Evolutionary conservation across 805 yeast genomes (phyloP).

Genomic region (Millerago galiae): DNA sequence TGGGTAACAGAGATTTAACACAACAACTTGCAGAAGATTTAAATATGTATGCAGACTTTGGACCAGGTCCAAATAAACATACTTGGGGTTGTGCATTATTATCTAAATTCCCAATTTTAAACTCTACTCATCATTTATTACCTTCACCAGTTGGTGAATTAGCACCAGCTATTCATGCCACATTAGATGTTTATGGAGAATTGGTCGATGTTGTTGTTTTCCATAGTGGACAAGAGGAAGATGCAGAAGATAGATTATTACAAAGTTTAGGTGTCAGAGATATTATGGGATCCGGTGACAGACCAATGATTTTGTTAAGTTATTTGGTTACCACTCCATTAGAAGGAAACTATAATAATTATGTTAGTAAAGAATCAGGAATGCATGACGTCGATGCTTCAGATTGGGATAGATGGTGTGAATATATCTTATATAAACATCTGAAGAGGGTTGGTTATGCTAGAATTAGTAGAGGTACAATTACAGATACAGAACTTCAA

Average conservation of each 20-base stretch:
- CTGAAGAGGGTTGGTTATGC: constrained; percentile 90
- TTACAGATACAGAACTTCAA: constrained; percentile 96
- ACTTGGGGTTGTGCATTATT: constrained; percentile 96
- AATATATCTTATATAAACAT: constrained; percentile 84
- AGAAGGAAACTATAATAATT: constrained; percentile 86
- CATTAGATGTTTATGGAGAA: constrained; percentile 84
- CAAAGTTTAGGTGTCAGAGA: constrained; percentile 73
- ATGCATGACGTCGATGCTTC: constrained; percentile 91
- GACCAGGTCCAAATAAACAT: constrained; percentile 97
- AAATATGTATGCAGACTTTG: constrained; percentile 92
- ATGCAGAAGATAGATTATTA: constrained; percentile 83
- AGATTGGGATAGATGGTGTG: constrained; percentile 99
- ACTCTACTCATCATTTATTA: constrained; percentile 82
- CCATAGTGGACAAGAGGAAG: constrained; percentile 98
- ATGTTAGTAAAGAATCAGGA: constrained; percentile 76
- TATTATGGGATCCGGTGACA: constrained; percentile 73
- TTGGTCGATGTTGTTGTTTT: constrained; percentile 89
- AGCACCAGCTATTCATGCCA: constrained; percentile 97
- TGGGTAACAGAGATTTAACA: constrained; percentile 93
- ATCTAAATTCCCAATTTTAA: constrained; percentile 89
- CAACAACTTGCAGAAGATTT: constrained; percentile 87
- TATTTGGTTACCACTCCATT: constrained; percentile 85
- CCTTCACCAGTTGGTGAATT: constrained; percentile 98
- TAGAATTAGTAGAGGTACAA: constrained; percentile 84
- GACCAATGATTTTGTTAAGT: constrained; percentile 84